Percentiles rank a stretch among this genome's conserved stretches.
Conservation (phyloP, 495 filamentous ascomycete genomes). For the Hypoxylon cercidicola region DNA sequence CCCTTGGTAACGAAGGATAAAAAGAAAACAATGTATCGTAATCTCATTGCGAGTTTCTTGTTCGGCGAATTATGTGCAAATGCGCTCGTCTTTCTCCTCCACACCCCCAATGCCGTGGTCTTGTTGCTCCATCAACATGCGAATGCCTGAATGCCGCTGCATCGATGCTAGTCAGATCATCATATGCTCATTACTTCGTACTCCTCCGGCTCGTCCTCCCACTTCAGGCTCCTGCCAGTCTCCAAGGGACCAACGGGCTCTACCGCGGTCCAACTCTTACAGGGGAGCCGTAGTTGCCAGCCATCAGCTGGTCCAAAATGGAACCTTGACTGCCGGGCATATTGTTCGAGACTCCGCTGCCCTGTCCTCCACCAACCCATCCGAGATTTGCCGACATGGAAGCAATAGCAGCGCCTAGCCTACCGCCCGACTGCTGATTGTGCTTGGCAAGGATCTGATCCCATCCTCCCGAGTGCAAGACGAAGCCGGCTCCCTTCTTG, state of each 20-base stretch:
- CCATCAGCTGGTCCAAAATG: constrained; percentile 81
- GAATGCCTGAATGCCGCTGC: constrained; percentile 6
- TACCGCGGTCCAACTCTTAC: constrained; percentile 81
- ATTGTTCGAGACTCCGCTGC: constrained; percentile 40
- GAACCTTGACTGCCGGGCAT: constrained; percentile 64
- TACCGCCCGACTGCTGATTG: constrained; percentile 85
- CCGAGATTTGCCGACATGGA: constrained; percentile 78
- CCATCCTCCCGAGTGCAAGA: constrained; percentile 92
- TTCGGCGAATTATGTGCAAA: constrained; percentile 32
- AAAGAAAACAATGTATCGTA: constrained; percentile 20
- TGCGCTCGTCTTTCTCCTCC: constrained; percentile 16
- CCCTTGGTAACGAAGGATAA: background rate
- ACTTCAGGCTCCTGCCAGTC: no score
- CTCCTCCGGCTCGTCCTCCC: no score
- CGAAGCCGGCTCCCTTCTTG: constrained; percentile 90
- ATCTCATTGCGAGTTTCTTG: constrained; percentile 34
- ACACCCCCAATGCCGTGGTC: background rate
- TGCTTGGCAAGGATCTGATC: constrained; percentile 89
- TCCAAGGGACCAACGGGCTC: no score
- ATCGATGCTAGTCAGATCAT: constrained; percentile 27
- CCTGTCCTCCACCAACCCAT: constrained; percentile 76
- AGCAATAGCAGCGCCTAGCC: constrained; percentile 81
- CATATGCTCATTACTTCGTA: constrained; percentile 28
- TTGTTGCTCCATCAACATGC: no score
- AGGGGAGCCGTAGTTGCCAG: constrained; percentile 79